A percentile compares a stretch with the other conserved stretches of the same genome.
Evolutionary conservation across 768 basidiomycete genomes (phyloP).

Genomic region (Agrocybe pediades): DNA sequence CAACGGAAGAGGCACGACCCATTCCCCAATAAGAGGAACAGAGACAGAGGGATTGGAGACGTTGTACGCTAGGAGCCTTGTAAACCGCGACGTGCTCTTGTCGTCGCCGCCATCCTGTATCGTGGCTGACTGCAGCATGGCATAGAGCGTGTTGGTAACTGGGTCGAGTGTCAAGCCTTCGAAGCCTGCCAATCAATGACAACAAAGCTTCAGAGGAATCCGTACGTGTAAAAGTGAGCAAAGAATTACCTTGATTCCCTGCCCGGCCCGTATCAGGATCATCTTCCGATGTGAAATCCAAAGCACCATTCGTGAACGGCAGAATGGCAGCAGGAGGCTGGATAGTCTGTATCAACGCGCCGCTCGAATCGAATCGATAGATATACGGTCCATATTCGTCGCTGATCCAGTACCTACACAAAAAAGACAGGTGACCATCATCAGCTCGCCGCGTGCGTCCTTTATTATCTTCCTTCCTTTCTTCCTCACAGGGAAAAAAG

Average conservation of each 20-base stretch:
- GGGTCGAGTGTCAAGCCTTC: constrained; percentile 59
- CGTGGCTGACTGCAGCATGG: constrained; percentile 62
- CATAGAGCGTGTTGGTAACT: constrained; percentile 52
- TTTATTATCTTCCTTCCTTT: too few relatives aligned
- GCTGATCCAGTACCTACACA: constrained; percentile 56
- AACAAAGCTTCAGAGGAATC: background rate
- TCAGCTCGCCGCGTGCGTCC: too few relatives aligned
- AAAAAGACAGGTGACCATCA: background rate
- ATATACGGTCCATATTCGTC: constrained; percentile 75
- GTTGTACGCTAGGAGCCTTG: constrained; percentile 59
- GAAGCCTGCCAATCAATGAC: constrained; percentile 40
- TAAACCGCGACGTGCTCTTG: constrained; percentile 49
- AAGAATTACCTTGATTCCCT: constrained; percentile 51
- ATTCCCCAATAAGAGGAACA: constrained; percentile 54
- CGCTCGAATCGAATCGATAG: constrained; percentile 50
- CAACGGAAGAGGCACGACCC: constrained; percentile 58
- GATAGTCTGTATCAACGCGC: constrained; percentile 55
- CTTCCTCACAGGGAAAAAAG: too few relatives aligned
- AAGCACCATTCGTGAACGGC: constrained; percentile 42
- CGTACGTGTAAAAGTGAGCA: background rate
- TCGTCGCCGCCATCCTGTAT: constrained; percentile 62
- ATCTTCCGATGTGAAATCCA: constrained; percentile 53
- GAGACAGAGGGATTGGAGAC: constrained; percentile 34
- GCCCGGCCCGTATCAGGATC: constrained; percentile 56
- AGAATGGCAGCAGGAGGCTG: constrained; percentile 60